Percentiles rank a stretch among this genome's conserved stretches.
Evolutionary conservation across 2,329 filamentous ascomycete genomes (phyloP).

Genomic region (Dothideomycetes sp.): DNA sequence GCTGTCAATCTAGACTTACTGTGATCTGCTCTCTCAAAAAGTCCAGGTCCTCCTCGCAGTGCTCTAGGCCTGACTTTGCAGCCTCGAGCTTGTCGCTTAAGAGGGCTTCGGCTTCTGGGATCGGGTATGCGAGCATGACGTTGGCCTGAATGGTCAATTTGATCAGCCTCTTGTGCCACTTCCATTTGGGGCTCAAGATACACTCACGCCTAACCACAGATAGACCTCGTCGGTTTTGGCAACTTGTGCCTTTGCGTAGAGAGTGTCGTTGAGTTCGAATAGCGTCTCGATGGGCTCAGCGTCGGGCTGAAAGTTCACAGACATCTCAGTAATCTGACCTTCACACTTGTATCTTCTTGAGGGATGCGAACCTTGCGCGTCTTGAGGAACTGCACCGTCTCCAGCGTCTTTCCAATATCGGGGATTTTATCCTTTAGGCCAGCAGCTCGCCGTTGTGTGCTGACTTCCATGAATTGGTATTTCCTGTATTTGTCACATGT

Average conservation of each 20-base stretch:
- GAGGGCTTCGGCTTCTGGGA: conserved; percentile 73
- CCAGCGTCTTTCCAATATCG: conserved; percentile 90
- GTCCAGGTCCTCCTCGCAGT: conserved; percentile 92
- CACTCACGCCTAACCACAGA: conserved; percentile 79
- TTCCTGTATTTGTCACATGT: conserved; percentile 53
- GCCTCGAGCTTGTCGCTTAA: conserved; percentile 66
- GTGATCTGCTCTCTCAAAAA: conserved; percentile 96
- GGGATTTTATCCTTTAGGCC: conserved; percentile 91
- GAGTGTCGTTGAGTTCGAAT: conserved; percentile 92
- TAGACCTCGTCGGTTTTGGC: conserved; percentile 83
- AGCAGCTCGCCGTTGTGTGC: conserved; percentile 69
- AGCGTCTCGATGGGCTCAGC: conserved; percentile 73
- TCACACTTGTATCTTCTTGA: neutral
- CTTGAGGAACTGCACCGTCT: conserved; percentile 79
- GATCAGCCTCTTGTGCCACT: neutral
- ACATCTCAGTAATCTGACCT: neutral
- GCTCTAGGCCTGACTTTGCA: conserved; percentile 68
- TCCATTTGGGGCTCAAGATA: neutral
- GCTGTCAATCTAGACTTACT: conserved; percentile 52
- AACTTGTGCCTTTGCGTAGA: conserved; percentile 80
- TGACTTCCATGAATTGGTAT: conserved; percentile 99
- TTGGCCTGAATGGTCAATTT: conserved; percentile 53
- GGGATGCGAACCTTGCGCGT: conserved; percentile 50
- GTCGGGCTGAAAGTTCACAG: conserved; percentile 24
- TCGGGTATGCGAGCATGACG: conserved; percentile 91